phyloP scores from a whole-genome alignment of 73 alveolate species.

The Paramecium caudatum region DNA sequence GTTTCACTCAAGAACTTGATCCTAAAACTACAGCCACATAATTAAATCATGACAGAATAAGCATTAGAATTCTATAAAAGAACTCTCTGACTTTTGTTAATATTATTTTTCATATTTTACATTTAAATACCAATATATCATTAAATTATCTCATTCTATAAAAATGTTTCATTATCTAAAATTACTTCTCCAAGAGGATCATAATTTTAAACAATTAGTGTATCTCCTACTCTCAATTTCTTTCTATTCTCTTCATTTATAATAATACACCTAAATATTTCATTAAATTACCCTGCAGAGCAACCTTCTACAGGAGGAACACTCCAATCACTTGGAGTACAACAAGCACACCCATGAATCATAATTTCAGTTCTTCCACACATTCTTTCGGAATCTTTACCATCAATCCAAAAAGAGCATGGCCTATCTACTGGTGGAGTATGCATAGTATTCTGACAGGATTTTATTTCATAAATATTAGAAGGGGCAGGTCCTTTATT shows the following conservation, averaged over 20 bases:
- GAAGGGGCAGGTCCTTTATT: slow-evolving; percentile 82
- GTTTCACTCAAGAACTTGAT: slow-evolving; percentile 15
- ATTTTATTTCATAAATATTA: slow-evolving; percentile 65
- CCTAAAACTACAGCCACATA: not conserved
- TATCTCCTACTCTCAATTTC: slow-evolving; percentile 73
- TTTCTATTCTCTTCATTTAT: slow-evolving; percentile 61
- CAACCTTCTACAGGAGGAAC: slow-evolving; percentile 80
- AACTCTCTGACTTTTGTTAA: not conserved
- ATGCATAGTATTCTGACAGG: slow-evolving; percentile 78
- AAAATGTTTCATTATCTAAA: not conserved
- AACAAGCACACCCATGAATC: slow-evolving; percentile 80
- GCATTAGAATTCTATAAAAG: slow-evolving; percentile 10
- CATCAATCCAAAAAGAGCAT: slow-evolving; percentile 79
- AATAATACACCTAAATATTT: slow-evolving; percentile 48
- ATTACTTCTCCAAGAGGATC: slow-evolving; percentile 58
- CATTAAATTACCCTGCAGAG: slow-evolving; percentile 74
- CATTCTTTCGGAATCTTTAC: slow-evolving; percentile 64
- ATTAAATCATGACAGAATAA: slow-evolving; percentile 20
- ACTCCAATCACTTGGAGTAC: slow-evolving; percentile 77
- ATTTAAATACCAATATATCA: not conserved
- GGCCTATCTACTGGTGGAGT: slow-evolving; percentile 77
- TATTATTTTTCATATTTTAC: not conserved
- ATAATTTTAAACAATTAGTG: slow-evolving; percentile 65
- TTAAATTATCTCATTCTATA: not conserved
- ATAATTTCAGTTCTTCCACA: slow-evolving; percentile 78